Evolutionary conservation across 306 rosid species (phyloP).

Genomic region (Hippophae gyantsensis): DNA sequence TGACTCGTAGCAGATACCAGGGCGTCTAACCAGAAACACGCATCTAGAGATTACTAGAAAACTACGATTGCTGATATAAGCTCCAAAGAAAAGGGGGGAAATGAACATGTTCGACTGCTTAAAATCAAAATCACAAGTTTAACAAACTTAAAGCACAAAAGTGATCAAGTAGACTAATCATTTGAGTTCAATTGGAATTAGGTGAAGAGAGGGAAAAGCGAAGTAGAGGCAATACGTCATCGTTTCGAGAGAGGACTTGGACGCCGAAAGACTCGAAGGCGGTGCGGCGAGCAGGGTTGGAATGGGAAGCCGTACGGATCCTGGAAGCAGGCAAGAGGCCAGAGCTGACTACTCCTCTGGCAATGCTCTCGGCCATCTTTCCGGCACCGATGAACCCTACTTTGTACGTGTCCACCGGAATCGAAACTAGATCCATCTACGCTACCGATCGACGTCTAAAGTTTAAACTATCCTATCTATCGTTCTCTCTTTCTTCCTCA

Average conservation of each 20-base stretch:
- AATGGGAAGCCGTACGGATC: constrained; percentile 35
- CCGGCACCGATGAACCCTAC: constrained; percentile 95
- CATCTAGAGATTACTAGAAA: too few relatives aligned
- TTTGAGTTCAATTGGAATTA: too few relatives aligned
- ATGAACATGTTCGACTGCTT: too few relatives aligned
- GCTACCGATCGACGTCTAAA: too few relatives aligned
- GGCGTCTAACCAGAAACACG: neutral
- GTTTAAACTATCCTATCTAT: too few relatives aligned
- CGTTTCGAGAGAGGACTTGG: constrained; percentile 12
- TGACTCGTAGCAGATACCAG: too few relatives aligned
- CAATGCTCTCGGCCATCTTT: constrained; percentile 93
- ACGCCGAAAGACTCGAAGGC: constrained; percentile 29
- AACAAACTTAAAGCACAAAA: neutral
- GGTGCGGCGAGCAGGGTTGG: constrained; percentile 8
- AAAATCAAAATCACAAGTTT: neutral
- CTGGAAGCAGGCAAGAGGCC: constrained; percentile 69
- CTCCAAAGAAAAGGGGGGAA: too few relatives aligned
- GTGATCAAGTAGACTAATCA: neutral
- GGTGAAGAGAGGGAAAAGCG: neutral
- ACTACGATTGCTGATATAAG: too few relatives aligned
- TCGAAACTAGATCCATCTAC: constrained; percentile 43
- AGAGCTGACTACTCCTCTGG: constrained; percentile 61
- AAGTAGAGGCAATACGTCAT: constrained; percentile 13
- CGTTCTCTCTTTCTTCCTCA: too few relatives aligned
- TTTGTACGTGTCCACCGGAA: constrained; percentile 48